Conservation (phyloP, 2,329 filamentous ascomycete genomes). For the Chrysoporthe austroafricana region DNA sequence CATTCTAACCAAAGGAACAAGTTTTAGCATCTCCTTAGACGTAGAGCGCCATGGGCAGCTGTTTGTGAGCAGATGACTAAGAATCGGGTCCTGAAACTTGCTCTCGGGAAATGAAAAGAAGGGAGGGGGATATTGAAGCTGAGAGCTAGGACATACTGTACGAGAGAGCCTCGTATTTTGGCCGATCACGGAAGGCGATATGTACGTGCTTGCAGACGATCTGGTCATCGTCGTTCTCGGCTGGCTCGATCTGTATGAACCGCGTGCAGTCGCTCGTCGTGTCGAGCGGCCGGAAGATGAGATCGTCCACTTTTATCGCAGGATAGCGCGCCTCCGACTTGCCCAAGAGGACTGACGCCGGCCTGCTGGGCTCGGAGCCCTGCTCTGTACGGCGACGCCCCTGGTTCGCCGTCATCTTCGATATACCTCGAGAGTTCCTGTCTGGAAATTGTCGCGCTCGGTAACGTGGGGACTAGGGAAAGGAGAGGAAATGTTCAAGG, state of each 20-base stretch:
- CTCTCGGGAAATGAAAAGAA: background rate
- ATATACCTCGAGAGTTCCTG: background rate
- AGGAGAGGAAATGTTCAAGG: no score
- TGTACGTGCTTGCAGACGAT: constrained; percentile 28
- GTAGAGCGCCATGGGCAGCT: no score
- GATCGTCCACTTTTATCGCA: background rate
- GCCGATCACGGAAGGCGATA: constrained; percentile 28
- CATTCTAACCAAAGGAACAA: constrained; percentile 20
- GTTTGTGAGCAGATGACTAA: background rate
- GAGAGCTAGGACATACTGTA: constrained; percentile 23
- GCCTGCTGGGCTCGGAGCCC: background rate
- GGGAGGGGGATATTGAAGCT: no score
- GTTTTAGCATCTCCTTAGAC: background rate
- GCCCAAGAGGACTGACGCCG: background rate
- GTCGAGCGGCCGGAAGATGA: background rate
- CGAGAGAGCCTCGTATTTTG: constrained; percentile 34
- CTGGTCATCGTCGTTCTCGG: constrained; percentile 15
- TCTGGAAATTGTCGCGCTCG: no score
- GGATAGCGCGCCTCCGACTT: background rate
- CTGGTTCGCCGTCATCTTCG: background rate
- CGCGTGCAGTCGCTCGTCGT: constrained; percentile 24
- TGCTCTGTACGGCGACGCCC: background rate
- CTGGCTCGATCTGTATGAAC: constrained; percentile 27
- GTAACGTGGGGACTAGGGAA: no score
- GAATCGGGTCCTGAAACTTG: background rate